Base-by-base conservation (phyloP, 352 stramenopile genomes). In the Phytophthora kernoviae region DNA sequence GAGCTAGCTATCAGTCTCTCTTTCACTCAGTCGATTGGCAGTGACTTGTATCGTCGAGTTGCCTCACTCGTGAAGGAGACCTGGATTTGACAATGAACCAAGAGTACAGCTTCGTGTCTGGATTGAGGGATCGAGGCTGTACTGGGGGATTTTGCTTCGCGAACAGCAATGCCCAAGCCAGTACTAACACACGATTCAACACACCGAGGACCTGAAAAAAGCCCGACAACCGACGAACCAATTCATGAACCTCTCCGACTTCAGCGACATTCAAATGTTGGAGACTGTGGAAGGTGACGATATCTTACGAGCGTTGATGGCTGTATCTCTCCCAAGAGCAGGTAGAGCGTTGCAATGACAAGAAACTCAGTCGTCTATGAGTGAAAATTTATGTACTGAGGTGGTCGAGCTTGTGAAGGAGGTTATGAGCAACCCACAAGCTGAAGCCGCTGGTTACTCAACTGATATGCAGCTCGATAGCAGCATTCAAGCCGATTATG, bases 221-320 rank as follows among this genome's bases (percentile, higher is more conserved):
- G 8, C 12, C 12, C 32, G 32, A 37, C 32, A 37, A 37, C 22
- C 32, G 32, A 45, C 48, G 24, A 41, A 50, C 17, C 8, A 57
- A 7, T 15, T 62, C 21, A 10, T 15, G 18, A 20, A 44, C 44
- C 4, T 39, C 7, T 24, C 41, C 27, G 40, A 36, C 26, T n/a
- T 47, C 27, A 45, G 42, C 14, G 39, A 58, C 14, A 22, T 53
- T 17, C 8, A 48, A 17, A 1, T 43, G 20, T 22, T 45, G 9
- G 58, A 67, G 24, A 53, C 32, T n/a, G 59, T 68, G 18, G 59
- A 63, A 34, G 53, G 59, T 14, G 46, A 63, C 6, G 46, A 46
- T 3, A 68, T 68, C 12, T 33, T 51, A 17, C 45, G 42, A 44
- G 53, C 56, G 32, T 32, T 68, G n/a, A 47, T 68, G 32, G 33